Evolutionary conservation across 192 early-diverging fungal genomes (phyloP).

Genomic region (Linnemannia zychae): DNA sequence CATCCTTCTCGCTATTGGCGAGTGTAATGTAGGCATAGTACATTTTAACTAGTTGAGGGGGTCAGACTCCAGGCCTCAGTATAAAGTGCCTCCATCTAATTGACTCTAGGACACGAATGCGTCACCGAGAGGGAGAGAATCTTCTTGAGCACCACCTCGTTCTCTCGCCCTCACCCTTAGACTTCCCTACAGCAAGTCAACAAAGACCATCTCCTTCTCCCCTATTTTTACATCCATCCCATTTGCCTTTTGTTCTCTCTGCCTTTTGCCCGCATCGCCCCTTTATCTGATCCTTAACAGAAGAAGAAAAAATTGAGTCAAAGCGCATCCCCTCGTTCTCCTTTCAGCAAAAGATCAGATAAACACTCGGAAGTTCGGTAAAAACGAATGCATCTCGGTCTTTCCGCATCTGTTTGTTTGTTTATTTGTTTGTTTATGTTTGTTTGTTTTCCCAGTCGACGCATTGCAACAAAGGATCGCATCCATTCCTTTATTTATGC

Average conservation of each 20-base stretch:
- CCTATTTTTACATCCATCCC: neutral
- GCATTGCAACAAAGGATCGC: neutral
- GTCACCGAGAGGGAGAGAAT: too few relatives aligned
- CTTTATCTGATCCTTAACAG: conserved; percentile 1
- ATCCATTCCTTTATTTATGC: neutral
- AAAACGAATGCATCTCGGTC: neutral
- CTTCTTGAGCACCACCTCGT: too few relatives aligned
- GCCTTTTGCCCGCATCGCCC: neutral
- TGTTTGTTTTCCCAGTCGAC: neutral
- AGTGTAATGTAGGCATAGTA: too few relatives aligned
- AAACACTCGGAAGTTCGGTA: neutral
- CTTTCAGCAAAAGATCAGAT: neutral
- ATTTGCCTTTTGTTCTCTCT: neutral
- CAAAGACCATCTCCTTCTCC: neutral
- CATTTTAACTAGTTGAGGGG: too few relatives aligned
- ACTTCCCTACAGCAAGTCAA: too few relatives aligned
- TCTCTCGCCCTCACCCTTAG: too few relatives aligned
- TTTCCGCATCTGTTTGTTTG: conserved; percentile 3
- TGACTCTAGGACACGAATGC: too few relatives aligned
- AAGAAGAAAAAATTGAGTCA: neutral
- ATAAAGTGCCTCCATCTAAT: too few relatives aligned
- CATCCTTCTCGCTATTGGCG: too few relatives aligned
- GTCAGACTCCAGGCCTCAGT: too few relatives aligned
- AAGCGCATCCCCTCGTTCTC: too few relatives aligned
- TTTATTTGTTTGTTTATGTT: neutral